Conservation (phyloP, 169 alveolate genomes). For the Cystoisospora suis region DNA sequence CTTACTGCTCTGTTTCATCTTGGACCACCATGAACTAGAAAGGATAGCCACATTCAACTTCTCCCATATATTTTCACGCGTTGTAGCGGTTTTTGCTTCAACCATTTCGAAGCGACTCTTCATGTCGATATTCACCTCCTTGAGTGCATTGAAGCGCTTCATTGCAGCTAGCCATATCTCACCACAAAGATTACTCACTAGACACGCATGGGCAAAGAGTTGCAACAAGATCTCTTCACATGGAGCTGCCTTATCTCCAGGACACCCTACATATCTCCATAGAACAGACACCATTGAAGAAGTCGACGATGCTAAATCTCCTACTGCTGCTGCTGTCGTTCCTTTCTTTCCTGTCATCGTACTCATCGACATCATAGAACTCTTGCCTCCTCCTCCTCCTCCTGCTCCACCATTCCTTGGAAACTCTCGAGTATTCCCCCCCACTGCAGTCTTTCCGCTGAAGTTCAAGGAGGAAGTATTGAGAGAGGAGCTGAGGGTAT, state of each 20-base stretch:
- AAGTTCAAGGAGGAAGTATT: no score
- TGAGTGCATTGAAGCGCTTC: background rate
- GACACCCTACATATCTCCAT: constrained; percentile 11
- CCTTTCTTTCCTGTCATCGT: background rate
- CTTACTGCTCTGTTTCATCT: constrained; percentile 10
- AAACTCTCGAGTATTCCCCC: no score
- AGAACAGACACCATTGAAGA: background rate
- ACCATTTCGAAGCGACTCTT: background rate
- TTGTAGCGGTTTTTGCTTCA: background rate
- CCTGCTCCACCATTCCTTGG: background rate
- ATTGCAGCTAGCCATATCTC: constrained; percentile 45
- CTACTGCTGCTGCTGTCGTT: constrained; percentile 36
- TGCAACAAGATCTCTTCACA: constrained; percentile 30
- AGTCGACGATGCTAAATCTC: background rate
- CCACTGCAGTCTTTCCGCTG: no score
- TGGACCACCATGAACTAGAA: background rate
- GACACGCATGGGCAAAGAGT: constrained; percentile 36
- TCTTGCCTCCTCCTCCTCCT: background rate
- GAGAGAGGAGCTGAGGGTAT: no score
- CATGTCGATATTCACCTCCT: background rate
- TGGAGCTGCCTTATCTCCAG: constrained; percentile 54
- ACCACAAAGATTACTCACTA: constrained; percentile 40
- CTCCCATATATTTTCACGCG: background rate
- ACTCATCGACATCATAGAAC: background rate
- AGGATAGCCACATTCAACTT: background rate